phyloP scores from a whole-genome alignment of 2,329 filamentous ascomycete species.

The Pseudocercospora fuligena region DNA sequence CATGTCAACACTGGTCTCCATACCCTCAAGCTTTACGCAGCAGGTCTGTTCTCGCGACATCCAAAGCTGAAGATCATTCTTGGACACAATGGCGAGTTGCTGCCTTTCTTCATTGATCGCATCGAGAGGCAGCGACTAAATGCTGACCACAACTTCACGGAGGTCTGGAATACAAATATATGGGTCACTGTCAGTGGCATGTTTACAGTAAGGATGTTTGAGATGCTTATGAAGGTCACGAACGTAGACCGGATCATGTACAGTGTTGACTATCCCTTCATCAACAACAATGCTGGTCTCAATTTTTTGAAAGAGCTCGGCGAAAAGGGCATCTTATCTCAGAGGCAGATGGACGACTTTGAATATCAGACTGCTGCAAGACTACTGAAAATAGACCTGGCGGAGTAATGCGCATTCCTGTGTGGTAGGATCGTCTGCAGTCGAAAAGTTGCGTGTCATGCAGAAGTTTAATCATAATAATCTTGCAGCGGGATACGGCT shows the following conservation, averaged over 20 bases:
- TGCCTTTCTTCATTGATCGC: conserved; percentile 60
- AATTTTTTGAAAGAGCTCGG: conserved; percentile 55
- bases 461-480: too few relatives aligned
- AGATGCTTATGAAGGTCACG: conserved; percentile 35
- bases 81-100: conserved; percentile 61
- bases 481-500: too few relatives aligned
- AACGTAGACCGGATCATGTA: conserved; percentile 57
- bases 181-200: conserved; percentile 63
- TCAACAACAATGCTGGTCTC: conserved; percentile 52
- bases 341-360: conserved; percentile 54
- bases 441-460: too few relatives aligned
- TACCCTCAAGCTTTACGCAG: conserved; percentile 55
- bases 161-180: conserved; percentile 48
- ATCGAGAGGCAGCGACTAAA: conserved; percentile 32
- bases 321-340: conserved; percentile 52
- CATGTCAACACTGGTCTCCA: conserved; percentile 56
- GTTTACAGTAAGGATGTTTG: conserved; percentile 36
- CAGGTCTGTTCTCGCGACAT: conserved; percentile 60
- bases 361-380: conserved; percentile 55
- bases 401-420: too few relatives aligned
- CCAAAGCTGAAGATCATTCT: conserved; percentile 60
- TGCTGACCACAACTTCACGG: conserved; percentile 6
- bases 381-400: conserved; percentile 40
- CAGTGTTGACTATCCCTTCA: conserved; percentile 63
- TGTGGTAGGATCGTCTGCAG: too few relatives aligned